Percentiles rank a stretch among this genome's conserved stretches.
Evolutionary conservation across 179 eudicot species (phyloP).

Genomic region (Drosera spatulata): DNA sequence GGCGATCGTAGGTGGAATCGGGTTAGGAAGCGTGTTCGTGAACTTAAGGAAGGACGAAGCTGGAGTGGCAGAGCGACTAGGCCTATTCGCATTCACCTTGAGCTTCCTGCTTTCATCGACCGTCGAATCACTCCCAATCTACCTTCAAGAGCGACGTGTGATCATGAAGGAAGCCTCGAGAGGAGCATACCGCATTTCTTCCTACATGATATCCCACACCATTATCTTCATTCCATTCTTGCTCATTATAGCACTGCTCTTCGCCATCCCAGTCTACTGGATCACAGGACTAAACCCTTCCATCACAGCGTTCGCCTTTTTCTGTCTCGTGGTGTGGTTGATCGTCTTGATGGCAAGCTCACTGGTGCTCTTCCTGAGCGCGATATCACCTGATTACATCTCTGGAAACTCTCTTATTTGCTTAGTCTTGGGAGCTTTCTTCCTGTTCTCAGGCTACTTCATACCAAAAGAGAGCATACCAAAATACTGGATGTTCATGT

Average conservation of each 20-base stretch:
- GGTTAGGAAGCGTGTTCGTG: slow-evolving; percentile 73
- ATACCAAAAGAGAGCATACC: slow-evolving; percentile 82
- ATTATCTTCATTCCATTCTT: slow-evolving; percentile 76
- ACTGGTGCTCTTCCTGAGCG: slow-evolving; percentile 72
- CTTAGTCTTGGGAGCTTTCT: slow-evolving; percentile 78
- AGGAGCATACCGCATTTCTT: slow-evolving; percentile 62
- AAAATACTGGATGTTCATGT: slow-evolving; percentile 89
- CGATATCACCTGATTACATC: slow-evolving; percentile 71
- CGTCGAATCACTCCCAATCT: slow-evolving; percentile 90
- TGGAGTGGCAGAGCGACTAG: slow-evolving; percentile 70
- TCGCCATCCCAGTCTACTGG: slow-evolving; percentile 52
- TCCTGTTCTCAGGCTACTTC: slow-evolving; percentile 85
- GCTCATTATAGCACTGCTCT: slow-evolving; percentile 56
- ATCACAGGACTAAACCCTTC: slow-evolving; percentile 62
- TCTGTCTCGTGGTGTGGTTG: slow-evolving; percentile 60
- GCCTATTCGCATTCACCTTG: slow-evolving; percentile 79
- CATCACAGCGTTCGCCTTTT: slow-evolving; percentile 47
- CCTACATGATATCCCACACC: slow-evolving; percentile 83
- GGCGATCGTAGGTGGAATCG: slow-evolving; percentile 80
- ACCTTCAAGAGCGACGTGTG: slow-evolving; percentile 83
- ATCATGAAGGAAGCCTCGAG: slow-evolving; percentile 86
- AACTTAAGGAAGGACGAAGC: slow-evolving; percentile 45
- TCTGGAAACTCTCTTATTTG: slow-evolving; percentile 87
- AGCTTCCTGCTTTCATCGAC: slow-evolving; percentile 93
- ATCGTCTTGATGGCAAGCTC: slow-evolving; percentile 95